Evolutionary conservation across 2,329 filamentous ascomycete genomes (phyloP), one percentile per base, ranked within the genome.

Genomic region (Aspergillus felis): DNA sequence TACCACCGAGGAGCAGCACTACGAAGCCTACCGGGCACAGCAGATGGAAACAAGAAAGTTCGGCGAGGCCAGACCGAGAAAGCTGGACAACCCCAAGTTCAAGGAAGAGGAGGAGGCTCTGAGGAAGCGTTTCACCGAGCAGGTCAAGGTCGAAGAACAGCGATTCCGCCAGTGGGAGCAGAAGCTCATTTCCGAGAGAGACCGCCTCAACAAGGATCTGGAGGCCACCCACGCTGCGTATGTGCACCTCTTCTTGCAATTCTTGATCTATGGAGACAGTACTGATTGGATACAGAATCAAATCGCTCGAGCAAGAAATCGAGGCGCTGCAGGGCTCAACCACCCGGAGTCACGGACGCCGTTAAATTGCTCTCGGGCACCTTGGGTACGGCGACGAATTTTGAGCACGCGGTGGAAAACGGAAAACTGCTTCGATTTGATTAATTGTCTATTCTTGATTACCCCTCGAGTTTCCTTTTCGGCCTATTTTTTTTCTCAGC

Each of bases 21-120:
- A 99, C 82, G 94, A 99, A 80, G 93, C 91, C 60, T 99, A 99
- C 84, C 93, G 94, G 70, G 94, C 94, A 55, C 91, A 96, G 79
- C 95, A 99, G 81, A 99, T 99, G 94, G 94, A 99, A 84, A 99
- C 94, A 52, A 87, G 94, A 81, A 99, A 99, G 81, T 97, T 99
- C 69, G 94, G 94, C 79, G 95, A 99, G 82, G 93, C 92, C 59
- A 88, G 93, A 66, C 94, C 94, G 68, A 86, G 93, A 79, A 99
- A 99, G 86, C 84, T 99, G 70, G 94, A 99, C 82, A 99, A 99
- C 84, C 94, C 94, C 81, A 99, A 99, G 84, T 99, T 97, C 86
- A 99, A 99, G 87, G 94, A 99, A 78, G 94, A 99, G 80, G 94
- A 99, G 76, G 94, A 99, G 84, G 90, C 91, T 61, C 87, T 99